Base-by-base conservation (phyloP, 441 rosid species). In the Aleurites moluccanus region DNA sequence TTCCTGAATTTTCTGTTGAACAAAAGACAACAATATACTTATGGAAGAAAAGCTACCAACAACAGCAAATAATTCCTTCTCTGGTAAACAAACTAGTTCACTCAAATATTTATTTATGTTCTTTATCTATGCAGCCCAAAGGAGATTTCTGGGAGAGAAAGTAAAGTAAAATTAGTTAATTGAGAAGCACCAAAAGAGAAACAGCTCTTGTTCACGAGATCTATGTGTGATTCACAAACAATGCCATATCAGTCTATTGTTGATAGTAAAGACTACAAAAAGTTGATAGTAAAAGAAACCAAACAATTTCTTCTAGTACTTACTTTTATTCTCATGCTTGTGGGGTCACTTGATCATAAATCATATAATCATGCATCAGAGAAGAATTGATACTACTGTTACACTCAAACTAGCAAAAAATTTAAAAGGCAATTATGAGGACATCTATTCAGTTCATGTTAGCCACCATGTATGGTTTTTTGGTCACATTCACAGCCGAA, bases 1-100 rank as follows among this genome's bases (percentile, higher is more conserved):
- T 55, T 25, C 77, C 49, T 76, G 59, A 77, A 71, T 67, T 59
- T 74, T 75, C 85, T 83, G 74, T 69, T 73, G 78, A 73, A 73
- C 47, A 56, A 71, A 52, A 75, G 38, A 66, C 35, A 64, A 63
- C 47, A 25, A 25, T 16, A 60, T 6, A 61, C 18, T 27, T 27
- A 28, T 60, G 13, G 13, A 64, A 52, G 18, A 53, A 45, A 50
- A 53, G 65, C 30, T 72, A 60, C 3, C 20, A 35, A 60, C 28
- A 49, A 61, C 15, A 62, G 20, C 55, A 67, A 45, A 47, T 67
- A 25, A 45, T 67, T 23, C 10, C 6, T 45, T 47, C 6, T 27
- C 38, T 2, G 47, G 3, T 42, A 65, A 42, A 38, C 40, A 42
- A 30, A 56, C 60, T 14, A 45, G 11, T 67, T 67, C 53, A 45